A percentile compares a stretch with the other conserved stretches of the same genome.
phyloP scores from a whole-genome alignment of 1,284 basidiomycete genomes.

The Exsudoporus floridanus region DNA sequence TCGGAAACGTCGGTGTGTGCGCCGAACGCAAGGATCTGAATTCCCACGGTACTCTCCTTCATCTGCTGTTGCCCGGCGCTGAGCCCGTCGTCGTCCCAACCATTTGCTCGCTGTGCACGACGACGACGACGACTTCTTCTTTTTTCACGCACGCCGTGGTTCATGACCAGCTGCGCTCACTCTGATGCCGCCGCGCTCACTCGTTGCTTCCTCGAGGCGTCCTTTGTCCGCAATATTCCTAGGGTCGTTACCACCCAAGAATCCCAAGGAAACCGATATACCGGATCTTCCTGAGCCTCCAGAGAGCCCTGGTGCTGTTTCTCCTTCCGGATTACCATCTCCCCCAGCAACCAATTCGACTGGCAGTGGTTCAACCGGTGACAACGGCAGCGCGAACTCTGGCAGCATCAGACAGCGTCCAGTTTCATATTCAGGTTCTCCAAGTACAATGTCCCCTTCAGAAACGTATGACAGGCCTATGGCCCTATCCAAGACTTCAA shows the following conservation, averaged over 20 bases:
- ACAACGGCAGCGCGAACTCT: conserved; percentile 51
- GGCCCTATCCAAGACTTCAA: conserved; percentile 31
- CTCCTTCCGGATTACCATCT: conserved; percentile 66
- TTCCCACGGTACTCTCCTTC: conserved; percentile 31
- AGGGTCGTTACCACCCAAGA: conserved; percentile 34
- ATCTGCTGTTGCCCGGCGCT: conserved; percentile 11
- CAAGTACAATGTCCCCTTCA: conserved; percentile 36
- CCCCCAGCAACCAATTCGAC: conserved; percentile 80
- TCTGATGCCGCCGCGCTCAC: conserved; percentile 39
- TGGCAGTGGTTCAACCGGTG: conserved; percentile 71
- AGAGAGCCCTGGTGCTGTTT: conserved; percentile 49
- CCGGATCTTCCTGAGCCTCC: conserved; percentile 72
- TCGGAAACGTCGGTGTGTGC: conserved; percentile 10
- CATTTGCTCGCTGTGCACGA: conserved; percentile 27
- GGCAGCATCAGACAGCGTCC: conserved; percentile 47
- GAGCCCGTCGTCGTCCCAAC: conserved; percentile 24
- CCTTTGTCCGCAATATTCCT: conserved; percentile 40
- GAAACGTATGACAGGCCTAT: conserved; percentile 32
- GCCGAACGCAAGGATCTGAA: neutral
- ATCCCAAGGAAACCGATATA: conserved; percentile 37
- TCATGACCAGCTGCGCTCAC: conserved; percentile 27
- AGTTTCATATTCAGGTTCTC: conserved; percentile 29
- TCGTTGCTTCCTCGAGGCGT: conserved; percentile 35
- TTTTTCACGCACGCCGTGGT: conserved; percentile 22
- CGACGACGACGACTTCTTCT: conserved; percentile 21